Base-by-base conservation (phyloP, 805 yeast species). In the Starmerella sp. region DNA sequence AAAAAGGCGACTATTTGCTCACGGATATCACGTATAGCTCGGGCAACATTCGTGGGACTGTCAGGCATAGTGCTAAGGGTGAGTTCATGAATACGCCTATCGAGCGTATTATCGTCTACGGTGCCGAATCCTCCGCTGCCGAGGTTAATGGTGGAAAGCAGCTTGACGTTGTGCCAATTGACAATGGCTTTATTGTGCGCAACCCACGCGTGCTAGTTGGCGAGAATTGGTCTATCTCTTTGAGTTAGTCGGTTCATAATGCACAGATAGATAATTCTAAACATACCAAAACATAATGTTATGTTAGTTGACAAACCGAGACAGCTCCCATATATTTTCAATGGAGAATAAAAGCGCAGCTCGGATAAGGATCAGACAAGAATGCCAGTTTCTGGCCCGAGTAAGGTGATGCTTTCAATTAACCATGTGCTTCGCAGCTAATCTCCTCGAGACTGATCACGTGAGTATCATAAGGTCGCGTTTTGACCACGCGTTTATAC, bases 161-260 rank as follows among this genome's bases (percentile, higher is more conserved):
- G 14, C 35, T 55, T 4, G 62, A 53, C 14, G 57, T 65, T 5
- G 6, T 44, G 10, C 41, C 39, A 9, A 36, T 39, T 13, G 64
- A 53, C 1, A 58, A 61, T 29, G 64, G 65, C 22, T 53, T 63
- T 10, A 60, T 71, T 5, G 71, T 84, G 30, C 73, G 77, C 58
- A 77, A 78, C 57, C 85, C 88, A 31, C 62, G 62, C 5, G 70
- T 83, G 31, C 54, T 63, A 2, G 65, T 84, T 45, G 75, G 72
- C 58, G 51, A 67, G 22, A 67, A 69, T 17, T 84, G 87, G 86
- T 62, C 62, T 11, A 68, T 79, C 15, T 41, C 36, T 10, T 44
- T 54, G 14, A 14, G 28, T 13, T 52, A 38, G 48, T 13, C 38
- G 29, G 1, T n/a, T n/a, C 17, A 5, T 11, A 9, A 11, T 9